phyloP scores from a whole-genome alignment of 202 grass and related monocot genomes.

The Eragrostis tef region DNA sequence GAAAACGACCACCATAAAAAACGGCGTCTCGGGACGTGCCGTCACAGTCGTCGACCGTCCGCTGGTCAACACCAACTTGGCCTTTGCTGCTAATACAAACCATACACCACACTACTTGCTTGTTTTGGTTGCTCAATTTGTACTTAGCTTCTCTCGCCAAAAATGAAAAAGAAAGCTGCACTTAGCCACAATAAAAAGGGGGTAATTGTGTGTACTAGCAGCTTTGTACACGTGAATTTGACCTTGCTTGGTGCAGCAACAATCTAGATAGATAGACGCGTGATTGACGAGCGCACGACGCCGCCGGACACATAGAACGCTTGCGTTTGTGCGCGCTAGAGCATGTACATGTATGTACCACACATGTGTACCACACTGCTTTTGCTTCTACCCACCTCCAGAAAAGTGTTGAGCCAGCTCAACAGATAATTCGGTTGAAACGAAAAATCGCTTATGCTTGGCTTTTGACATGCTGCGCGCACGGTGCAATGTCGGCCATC shows the following conservation, averaged over 20 bases:
- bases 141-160: background rate
- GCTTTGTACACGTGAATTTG: background rate
- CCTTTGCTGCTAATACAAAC: background rate
- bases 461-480: too few species aligned
- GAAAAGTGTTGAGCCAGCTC: too few species aligned
- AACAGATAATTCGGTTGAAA: background rate
- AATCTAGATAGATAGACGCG: background rate
- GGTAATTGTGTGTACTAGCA: background rate
- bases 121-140: background rate
- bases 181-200: too few species aligned
- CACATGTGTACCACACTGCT: too few species aligned
- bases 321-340: too few species aligned
- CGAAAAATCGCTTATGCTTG: background rate
- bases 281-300: too few species aligned
- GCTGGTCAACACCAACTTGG: conserved; percentile 17
- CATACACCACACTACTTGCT: background rate
- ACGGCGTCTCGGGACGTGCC: background rate
- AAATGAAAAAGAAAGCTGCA: background rate
- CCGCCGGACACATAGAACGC: too few species aligned
- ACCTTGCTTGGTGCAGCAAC: background rate
- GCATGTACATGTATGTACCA: too few species aligned
- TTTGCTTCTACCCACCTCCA: too few species aligned
- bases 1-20: background rate
- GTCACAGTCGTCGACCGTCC: background rate
- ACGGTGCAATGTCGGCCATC: conserved; percentile 5